Base-by-base conservation (phyloP, 371 early-diverging fungal genomes). In the Sporodiniella umbellata region DNA sequence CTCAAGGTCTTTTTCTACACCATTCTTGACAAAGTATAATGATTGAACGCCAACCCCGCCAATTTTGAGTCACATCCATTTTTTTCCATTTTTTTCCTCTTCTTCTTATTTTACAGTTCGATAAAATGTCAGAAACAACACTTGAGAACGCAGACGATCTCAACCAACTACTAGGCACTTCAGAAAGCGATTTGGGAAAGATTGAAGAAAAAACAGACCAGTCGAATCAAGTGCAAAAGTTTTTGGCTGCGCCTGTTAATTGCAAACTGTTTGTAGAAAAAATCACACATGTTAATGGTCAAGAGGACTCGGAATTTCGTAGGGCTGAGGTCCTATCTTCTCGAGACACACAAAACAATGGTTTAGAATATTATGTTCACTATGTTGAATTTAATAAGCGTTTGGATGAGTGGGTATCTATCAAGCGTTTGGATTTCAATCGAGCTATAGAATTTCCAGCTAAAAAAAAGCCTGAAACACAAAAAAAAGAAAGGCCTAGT, bases 371-470 rank as follows among this genome's bases (percentile, higher is more conserved):
- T 65, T 99, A 99, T 73, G 94, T 99, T 1, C 99, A 99, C 67
- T 99, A 98, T 68, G 84, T 91, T 4, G 93, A 94, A 43, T 98
- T 94, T 72, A 99, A 99, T 80, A 99, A 98, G 68, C 91, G 99
- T 38, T 78, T 99, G 48, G 99, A 99, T 75, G 96, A 97, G 67
- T 99, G 99, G 99, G 92, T 99, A 0, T 43, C 81, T 0, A 79
- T 81, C n/a, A 62, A 74, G 0, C 69, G 87, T 17, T 64, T 97
- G 15, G 85, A 93, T 42, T 67, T 96, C 19, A 64, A 73, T 19
- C 73, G 85, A 46, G 83, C 81, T 1, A 81, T 94, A 23, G 85
- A 90, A 53, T 88, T 85, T 45, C 93, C 94, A 2, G 50, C 21
- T 2, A 49, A 21, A 21, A 49, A 49, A 26, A 0, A 86, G 69